These are phyloP conservation scores for Kwoniella dendrophila DNA, from an alignment of 768 basidiomycete genomes.

Conservation along the genomic window DNA sequence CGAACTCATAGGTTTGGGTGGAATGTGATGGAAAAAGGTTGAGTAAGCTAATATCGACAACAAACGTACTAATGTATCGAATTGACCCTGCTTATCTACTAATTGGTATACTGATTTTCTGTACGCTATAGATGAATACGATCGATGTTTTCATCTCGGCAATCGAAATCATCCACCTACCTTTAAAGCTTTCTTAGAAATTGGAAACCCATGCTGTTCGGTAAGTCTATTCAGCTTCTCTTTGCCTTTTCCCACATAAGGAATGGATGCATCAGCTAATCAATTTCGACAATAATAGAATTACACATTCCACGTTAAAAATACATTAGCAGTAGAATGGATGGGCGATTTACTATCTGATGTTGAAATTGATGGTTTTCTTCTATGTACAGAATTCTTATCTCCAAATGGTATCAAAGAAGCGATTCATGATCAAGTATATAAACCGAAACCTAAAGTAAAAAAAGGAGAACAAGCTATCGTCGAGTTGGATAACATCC, in stretches of 20 bases:
- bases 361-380: neutral
- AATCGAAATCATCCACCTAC: neutral
- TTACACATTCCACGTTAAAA: neutral
- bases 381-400: constrained; percentile 8
- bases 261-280: too few relatives aligned
- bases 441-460: neutral
- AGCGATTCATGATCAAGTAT: neutral
- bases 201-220: too few relatives aligned
- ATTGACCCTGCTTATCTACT: neutral
- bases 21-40: constrained; percentile 4
- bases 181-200: too few relatives aligned
- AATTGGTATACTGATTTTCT: too few relatives aligned
- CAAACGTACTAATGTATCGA: neutral
- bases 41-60: neutral
- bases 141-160: neutral
- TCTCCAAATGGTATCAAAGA: neutral
- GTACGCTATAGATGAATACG: neutral
- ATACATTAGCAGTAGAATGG: neutral
- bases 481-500: too few relatives aligned
- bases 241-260: too few relatives aligned
- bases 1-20: constrained; percentile 8
- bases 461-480: neutral
- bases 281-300: too few relatives aligned
- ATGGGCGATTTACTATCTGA: constrained; percentile 1
- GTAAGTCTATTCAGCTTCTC: too few relatives aligned